A percentile compares a stretch with the other conserved stretches of the same genome.
phyloP scores from a whole-genome alignment of 2,329 filamentous ascomycete species.

The Fusarium sp. region DNA sequence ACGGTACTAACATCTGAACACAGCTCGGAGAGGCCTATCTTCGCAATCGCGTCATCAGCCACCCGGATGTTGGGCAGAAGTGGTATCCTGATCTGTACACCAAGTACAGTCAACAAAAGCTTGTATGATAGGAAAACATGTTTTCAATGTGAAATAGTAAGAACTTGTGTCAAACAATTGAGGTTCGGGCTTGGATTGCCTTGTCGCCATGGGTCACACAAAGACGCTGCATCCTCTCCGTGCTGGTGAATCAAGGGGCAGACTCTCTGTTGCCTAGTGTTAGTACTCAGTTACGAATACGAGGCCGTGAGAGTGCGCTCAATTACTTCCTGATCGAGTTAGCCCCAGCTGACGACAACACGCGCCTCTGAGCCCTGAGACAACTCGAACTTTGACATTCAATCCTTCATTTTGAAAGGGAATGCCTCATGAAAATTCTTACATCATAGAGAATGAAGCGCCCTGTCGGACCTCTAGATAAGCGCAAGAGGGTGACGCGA shows the following conservation, averaged over 20 bases:
- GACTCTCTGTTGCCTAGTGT: neutral
- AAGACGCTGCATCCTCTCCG: neutral
- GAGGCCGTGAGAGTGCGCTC: conserved; percentile 13
- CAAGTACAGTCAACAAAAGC: conserved; percentile 11
- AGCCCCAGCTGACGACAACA: neutral
- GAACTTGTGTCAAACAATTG: neutral
- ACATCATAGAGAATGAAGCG: conserved; percentile 7
- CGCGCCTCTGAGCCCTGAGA: neutral
- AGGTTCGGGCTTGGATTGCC: neutral
- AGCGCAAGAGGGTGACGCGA: conserved; percentile 39
- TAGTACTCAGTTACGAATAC: neutral
- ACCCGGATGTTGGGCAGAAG: conserved; percentile 9
- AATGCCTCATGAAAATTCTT: neutral
- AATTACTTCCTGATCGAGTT: conserved; percentile 20
- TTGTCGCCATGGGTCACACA: too few relatives aligned
- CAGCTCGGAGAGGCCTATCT: conserved; percentile 9
- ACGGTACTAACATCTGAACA: neutral
- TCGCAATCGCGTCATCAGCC: conserved; percentile 6
- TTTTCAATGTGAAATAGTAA: neutral
- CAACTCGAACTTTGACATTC: neutral
- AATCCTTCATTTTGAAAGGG: neutral
- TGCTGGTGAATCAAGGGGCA: neutral
- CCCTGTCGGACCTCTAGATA: conserved; percentile 42
- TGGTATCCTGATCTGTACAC: conserved; percentile 14
- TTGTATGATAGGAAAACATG: neutral